Conservation (phyloP, 169 alveolate species). For the Eimeria falciformis region DNA sequence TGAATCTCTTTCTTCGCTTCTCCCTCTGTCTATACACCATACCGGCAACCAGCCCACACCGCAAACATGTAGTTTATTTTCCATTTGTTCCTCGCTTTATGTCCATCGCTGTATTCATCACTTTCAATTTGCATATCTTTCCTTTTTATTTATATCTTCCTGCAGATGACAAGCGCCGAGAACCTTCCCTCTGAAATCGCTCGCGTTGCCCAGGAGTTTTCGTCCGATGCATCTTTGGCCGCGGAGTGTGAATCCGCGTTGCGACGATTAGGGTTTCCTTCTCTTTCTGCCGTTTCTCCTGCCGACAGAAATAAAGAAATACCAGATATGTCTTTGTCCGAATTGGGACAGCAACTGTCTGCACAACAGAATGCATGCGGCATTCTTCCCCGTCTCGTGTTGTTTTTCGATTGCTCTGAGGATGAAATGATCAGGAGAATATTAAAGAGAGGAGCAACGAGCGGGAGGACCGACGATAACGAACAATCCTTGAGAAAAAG, state of each 20-base stretch:
- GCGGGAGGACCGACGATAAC: constrained; percentile 95
- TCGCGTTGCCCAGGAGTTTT: neutral
- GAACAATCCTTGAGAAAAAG: constrained; percentile 91
- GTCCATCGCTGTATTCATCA: too few species aligned
- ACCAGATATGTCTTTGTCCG: neutral
- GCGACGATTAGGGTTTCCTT: neutral
- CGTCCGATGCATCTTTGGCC: neutral
- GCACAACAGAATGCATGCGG: neutral
- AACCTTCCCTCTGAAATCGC: neutral
- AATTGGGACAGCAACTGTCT: neutral
- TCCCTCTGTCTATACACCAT: neutral
- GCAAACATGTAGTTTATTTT: neutral
- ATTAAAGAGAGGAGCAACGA: constrained; percentile 87
- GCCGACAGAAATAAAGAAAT: neutral
- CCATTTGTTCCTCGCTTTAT: neutral
- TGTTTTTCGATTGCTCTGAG: constrained; percentile 86
- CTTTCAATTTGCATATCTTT: too few species aligned
- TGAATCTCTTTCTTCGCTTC: neutral
- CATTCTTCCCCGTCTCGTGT: constrained; percentile 74
- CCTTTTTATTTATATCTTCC: neutral
- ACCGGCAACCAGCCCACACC: constrained; percentile 8
- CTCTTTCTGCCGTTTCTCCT: neutral
- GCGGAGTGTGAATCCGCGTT: neutral
- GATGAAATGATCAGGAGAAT: constrained; percentile 86
- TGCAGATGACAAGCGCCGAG: constrained; percentile 2